Percentiles rank a stretch among this genome's conserved stretches.
Conservation (phyloP, 2,329 filamentous ascomycete genomes). For the Aplosporella prunicola region DNA sequence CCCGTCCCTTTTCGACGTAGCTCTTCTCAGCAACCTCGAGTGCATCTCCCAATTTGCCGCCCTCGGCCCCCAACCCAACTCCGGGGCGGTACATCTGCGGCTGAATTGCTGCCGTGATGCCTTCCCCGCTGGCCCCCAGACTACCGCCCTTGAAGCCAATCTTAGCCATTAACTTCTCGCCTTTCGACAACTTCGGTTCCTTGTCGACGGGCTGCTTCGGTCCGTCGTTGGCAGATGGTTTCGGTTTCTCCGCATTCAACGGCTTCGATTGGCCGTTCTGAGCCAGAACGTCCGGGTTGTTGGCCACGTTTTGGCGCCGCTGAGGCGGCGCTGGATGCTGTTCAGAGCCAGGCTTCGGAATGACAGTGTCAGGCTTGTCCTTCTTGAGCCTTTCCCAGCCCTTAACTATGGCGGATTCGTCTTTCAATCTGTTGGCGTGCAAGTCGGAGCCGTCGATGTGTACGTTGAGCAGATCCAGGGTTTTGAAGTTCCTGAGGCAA, state of each 20-base stretch:
- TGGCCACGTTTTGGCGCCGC: slow-evolving; percentile 1
- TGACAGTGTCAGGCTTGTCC: slow-evolving; percentile 2
- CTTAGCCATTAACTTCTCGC: slow-evolving; percentile 58
- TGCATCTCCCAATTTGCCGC: slow-evolving; percentile 61
- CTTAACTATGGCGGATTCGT: slow-evolving; percentile 4
- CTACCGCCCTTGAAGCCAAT: slow-evolving; percentile 65
- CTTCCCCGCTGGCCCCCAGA: slow-evolving; percentile 53
- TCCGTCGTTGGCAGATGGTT: slow-evolving; percentile 17
- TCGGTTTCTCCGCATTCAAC: no score
- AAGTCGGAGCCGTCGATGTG: slow-evolving; percentile 7
- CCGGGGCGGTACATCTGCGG: slow-evolving; percentile 58
- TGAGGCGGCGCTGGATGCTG: neutral
- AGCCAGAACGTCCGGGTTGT: neutral
- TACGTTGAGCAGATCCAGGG: neutral
- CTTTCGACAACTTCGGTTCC: slow-evolving; percentile 46
- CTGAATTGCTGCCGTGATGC: slow-evolving; percentile 54
- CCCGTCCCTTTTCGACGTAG: slow-evolving; percentile 56
- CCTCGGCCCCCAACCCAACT: slow-evolving; percentile 60
- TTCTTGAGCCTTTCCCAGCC: slow-evolving; percentile 8
- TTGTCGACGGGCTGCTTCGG: slow-evolving; percentile 23
- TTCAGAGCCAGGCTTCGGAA: neutral
- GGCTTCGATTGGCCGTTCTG: slow-evolving; percentile 3
- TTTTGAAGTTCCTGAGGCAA: slow-evolving; percentile 8
- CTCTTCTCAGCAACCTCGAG: slow-evolving; percentile 52
- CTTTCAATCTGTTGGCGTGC: slow-evolving; percentile 5